Evolutionary conservation across 2,329 filamentous ascomycete genomes (phyloP).

Genomic region (Calonectria leucothoes): DNA sequence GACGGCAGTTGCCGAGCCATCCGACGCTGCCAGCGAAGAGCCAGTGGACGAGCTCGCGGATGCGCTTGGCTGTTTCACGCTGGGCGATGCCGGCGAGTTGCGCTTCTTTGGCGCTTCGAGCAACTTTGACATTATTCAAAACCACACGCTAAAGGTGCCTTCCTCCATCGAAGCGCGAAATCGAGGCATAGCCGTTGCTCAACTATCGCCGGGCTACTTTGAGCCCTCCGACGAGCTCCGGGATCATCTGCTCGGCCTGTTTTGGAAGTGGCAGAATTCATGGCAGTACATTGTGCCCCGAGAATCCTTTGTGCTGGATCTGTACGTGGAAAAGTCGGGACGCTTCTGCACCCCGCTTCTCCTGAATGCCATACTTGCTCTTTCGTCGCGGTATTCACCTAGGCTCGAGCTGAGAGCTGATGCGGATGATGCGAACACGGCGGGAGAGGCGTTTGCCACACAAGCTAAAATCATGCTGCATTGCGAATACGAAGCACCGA

Average conservation of each 20-base stretch:
- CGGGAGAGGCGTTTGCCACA: constrained; percentile 18
- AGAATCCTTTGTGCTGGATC: constrained; percentile 17
- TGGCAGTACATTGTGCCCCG: constrained; percentile 24
- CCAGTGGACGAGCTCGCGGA: constrained; percentile 3
- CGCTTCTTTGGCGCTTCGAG: constrained; percentile 11
- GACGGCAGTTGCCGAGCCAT: neutral
- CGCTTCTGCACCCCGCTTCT: constrained; percentile 24
- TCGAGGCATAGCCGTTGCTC: constrained; percentile 4
- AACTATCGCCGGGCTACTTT: constrained; percentile 7
- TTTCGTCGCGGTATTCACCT: constrained; percentile 17
- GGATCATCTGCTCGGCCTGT: constrained; percentile 19
- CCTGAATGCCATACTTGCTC: constrained; percentile 19
- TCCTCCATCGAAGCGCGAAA: constrained; percentile 16
- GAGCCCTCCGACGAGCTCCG: constrained; percentile 18
- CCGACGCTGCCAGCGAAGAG: neutral
- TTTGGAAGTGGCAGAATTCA: constrained; percentile 28
- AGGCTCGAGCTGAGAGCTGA: constrained; percentile 20
- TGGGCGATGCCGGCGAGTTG: constrained; percentile 17
- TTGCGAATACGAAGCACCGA: constrained; percentile 24
- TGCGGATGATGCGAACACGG: constrained; percentile 17
- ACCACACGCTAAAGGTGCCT: constrained; percentile 6
- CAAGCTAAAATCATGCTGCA: constrained; percentile 24
- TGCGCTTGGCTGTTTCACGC: constrained; percentile 5
- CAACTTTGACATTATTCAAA: constrained; percentile 7
- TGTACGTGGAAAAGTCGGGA: constrained; percentile 15